Percentiles rank a stretch among this genome's conserved stretches.
phyloP scores from a whole-genome alignment of 2,329 filamentous ascomycete genomes.

The Aspergillus amoenus region DNA sequence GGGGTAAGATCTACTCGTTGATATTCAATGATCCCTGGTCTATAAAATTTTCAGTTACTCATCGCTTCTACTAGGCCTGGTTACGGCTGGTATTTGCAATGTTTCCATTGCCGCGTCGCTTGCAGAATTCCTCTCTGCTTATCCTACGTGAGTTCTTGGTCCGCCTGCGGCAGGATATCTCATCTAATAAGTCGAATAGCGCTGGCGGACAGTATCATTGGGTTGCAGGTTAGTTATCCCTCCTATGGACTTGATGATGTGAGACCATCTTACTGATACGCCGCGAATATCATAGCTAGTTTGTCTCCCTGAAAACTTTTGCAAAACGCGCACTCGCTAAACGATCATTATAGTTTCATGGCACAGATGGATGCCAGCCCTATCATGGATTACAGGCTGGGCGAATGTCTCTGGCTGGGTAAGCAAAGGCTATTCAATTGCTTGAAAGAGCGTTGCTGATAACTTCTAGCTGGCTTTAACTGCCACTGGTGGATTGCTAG shows the following conservation, averaged over 20 bases:
- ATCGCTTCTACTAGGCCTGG: constrained; percentile 36
- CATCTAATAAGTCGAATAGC: constrained; percentile 21
- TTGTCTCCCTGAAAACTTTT: constrained; percentile 32
- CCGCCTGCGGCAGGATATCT: background rate
- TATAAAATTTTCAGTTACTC: background rate
- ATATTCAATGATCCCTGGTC: background rate
- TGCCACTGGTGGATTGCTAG: constrained; percentile 67
- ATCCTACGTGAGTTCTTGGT: constrained; percentile 47
- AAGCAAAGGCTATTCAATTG: background rate
- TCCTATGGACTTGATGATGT: background rate
- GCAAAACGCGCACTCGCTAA: background rate
- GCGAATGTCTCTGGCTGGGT: constrained; percentile 70
- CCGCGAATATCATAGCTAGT: constrained; percentile 23
- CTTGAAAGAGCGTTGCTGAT: constrained; percentile 17
- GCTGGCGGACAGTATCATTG: constrained; percentile 69
- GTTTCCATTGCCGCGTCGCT: constrained; percentile 67
- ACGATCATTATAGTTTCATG: constrained; percentile 50
- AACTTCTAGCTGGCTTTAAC: constrained; percentile 53
- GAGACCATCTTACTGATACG: background rate
- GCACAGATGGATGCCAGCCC: constrained; percentile 58
- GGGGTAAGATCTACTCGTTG: constrained; percentile 54
- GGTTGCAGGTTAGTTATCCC: constrained; percentile 54
- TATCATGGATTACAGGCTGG: constrained; percentile 72
- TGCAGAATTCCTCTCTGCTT: constrained; percentile 69
- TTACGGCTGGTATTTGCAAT: constrained; percentile 66